phyloP scores from a whole-genome alignment of 495 filamentous ascomycete genomes.

The Viridothelium virens region DNA sequence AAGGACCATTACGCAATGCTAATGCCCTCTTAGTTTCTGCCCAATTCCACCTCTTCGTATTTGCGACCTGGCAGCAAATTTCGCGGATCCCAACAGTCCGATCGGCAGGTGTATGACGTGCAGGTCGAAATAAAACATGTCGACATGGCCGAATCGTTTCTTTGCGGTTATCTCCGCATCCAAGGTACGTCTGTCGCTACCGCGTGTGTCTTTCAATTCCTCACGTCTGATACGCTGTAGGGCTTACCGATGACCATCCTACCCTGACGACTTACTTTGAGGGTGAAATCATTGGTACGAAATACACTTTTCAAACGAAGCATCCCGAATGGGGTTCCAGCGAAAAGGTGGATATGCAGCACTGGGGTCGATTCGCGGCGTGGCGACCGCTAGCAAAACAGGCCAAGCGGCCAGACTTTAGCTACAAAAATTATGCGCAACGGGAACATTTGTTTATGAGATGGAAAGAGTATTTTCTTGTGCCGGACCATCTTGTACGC shows the following conservation, averaged over 20 bases:
- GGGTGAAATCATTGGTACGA: conserved; percentile 94
- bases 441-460: conserved; percentile 96
- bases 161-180: conserved; percentile 93
- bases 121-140: conserved; percentile 96
- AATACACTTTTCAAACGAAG: conserved; percentile 85
- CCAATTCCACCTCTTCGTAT: conserved; percentile 66
- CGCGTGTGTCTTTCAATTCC: neutral
- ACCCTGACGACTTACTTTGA: conserved; percentile 97
- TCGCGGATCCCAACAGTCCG: conserved; percentile 81
- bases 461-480: conserved; percentile 98
- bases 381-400: conserved; percentile 73
- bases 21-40: conserved; percentile 43
- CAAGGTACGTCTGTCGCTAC: conserved; percentile 58
- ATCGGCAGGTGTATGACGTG: conserved; percentile 84
- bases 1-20: conserved; percentile 19
- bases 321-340: conserved; percentile 86
- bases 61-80: conserved; percentile 85
- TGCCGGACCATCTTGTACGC: conserved; percentile 85
- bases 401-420: conserved; percentile 69
- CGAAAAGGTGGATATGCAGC: conserved; percentile 85
- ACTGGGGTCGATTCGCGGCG: conserved; percentile 85
- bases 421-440: conserved; percentile 58
- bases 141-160: conserved; percentile 86
- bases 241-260: conserved; percentile 89
- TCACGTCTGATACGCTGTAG: conserved; percentile 42